Evolutionary conservation across 345 rosid genomes (phyloP).

Genomic region (Populus ilicifolia): DNA sequence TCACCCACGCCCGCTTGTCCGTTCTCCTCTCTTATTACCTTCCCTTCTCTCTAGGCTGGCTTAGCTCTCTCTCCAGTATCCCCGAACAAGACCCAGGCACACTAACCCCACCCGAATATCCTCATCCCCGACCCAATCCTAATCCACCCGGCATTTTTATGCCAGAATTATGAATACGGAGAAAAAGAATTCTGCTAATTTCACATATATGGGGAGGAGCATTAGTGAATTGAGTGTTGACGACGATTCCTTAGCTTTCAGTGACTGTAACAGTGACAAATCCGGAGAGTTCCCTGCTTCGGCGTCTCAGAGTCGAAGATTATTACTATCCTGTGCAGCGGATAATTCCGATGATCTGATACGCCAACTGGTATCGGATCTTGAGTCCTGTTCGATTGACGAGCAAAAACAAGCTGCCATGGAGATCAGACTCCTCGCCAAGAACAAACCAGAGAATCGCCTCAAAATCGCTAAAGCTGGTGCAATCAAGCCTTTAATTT

Average conservation of each 20-base stretch:
- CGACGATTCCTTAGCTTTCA: slow-evolving; percentile 70
- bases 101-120: background rate
- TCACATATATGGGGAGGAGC: slow-evolving; percentile 44
- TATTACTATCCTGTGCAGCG: slow-evolving; percentile 53
- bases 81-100: background rate
- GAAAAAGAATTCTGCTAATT: slow-evolving; percentile 33
- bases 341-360: slow-evolving; percentile 51
- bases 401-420: slow-evolving; percentile 92
- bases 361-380: slow-evolving; percentile 61
- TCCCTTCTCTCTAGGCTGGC: background rate
- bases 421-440: slow-evolving; percentile 89
- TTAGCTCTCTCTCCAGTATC: background rate
- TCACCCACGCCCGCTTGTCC: slow-evolving; percentile 20
- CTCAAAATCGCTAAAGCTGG: slow-evolving; percentile 77
- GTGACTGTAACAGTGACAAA: slow-evolving; percentile 91
- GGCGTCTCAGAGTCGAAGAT: slow-evolving; percentile 60
- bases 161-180: slow-evolving; percentile 26
- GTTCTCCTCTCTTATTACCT: slow-evolving; percentile 1
- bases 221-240: slow-evolving; percentile 35
- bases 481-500: slow-evolving; percentile 71
- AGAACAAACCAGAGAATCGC: slow-evolving; percentile 84
- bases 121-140: background rate
- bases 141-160: background rate
- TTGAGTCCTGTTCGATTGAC: slow-evolving; percentile 68
- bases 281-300: slow-evolving; percentile 81